A percentile compares a stretch with the other conserved stretches of the same genome.
Conservation (phyloP, 768 basidiomycete genomes). For the Suillus subluteus region DNA sequence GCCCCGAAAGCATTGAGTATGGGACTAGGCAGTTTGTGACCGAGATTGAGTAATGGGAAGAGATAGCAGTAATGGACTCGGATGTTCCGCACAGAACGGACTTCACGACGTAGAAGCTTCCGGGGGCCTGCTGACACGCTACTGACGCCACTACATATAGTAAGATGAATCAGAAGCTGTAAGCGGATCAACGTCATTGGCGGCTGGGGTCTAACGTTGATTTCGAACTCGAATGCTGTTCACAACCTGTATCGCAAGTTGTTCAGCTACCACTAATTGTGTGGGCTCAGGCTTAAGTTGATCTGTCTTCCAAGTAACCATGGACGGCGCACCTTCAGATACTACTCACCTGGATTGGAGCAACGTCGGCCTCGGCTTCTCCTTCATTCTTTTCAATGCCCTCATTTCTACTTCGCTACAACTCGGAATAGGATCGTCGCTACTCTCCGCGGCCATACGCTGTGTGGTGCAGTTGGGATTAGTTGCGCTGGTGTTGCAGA, state of each 20-base stretch:
- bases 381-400: constrained; percentile 77
- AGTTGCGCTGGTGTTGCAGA: constrained; percentile 69
- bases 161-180: neutral
- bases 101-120: too few relatives aligned
- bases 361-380: constrained; percentile 77
- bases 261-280: neutral
- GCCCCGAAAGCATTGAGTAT: too few relatives aligned
- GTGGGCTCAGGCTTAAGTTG: neutral
- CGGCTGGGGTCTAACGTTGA: too few relatives aligned
- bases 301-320: constrained; percentile 15
- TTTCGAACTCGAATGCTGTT: neutral
- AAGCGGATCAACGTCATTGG: neutral
- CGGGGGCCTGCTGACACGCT: too few relatives aligned
- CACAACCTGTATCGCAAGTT: neutral
- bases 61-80: too few relatives aligned
- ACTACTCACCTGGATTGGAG: constrained; percentile 55
- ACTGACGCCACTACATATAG: too few relatives aligned
- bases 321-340: constrained; percentile 33
- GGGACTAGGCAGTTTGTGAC: too few relatives aligned
- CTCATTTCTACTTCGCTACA: constrained; percentile 63
- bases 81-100: too few relatives aligned
- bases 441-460: constrained; percentile 70
- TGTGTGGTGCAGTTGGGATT: constrained; percentile 80
- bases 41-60: too few relatives aligned
- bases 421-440: constrained; percentile 69